Evolutionary conservation across 2,329 filamentous ascomycete genomes (phyloP).

Genomic region (Corniculantispora saksenae): DNA sequence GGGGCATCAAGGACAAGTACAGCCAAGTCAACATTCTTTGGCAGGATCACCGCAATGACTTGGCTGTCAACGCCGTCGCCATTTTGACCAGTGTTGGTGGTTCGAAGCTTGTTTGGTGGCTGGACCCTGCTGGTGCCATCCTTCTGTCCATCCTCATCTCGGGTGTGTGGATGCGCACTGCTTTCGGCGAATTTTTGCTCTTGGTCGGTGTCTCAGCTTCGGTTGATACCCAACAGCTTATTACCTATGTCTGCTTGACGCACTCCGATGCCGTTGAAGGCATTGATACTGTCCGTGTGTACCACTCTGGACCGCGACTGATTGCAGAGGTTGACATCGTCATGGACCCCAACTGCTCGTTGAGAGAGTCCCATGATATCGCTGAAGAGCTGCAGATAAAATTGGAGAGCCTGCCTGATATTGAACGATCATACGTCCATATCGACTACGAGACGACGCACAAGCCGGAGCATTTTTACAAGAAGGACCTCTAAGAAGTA

Average conservation of each 20-base stretch:
- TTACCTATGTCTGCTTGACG: constrained; percentile 89
- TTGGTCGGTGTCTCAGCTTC: constrained; percentile 87
- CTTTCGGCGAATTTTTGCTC: constrained; percentile 85
- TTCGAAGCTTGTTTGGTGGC: constrained; percentile 87
- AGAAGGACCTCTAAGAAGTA: constrained; percentile 56
- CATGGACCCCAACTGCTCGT: constrained; percentile 74
- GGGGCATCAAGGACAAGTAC: constrained; percentile 85
- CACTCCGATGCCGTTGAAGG: constrained; percentile 79
- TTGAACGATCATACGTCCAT: constrained; percentile 94
- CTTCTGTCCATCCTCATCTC: constrained; percentile 78
- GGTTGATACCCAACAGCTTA: constrained; percentile 84
- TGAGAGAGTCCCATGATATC: constrained; percentile 84
- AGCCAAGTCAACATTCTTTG: constrained; percentile 89
- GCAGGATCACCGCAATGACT: constrained; percentile 96
- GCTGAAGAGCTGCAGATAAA: constrained; percentile 94
- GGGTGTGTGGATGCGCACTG: constrained; percentile 78
- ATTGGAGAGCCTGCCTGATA: constrained; percentile 85
- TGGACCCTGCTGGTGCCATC: constrained; percentile 90
- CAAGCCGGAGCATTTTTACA: constrained; percentile 76
- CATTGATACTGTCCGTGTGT: constrained; percentile 93
- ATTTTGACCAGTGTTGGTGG: constrained; percentile 90
- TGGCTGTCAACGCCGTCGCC: constrained; percentile 95
- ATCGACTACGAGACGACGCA: constrained; percentile 97
- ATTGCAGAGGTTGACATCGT: constrained; percentile 97
- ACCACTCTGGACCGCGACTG: constrained; percentile 83